Base-by-base conservation (phyloP, 495 filamentous ascomycete genomes). In the Pseudevernia furfuracea region DNA sequence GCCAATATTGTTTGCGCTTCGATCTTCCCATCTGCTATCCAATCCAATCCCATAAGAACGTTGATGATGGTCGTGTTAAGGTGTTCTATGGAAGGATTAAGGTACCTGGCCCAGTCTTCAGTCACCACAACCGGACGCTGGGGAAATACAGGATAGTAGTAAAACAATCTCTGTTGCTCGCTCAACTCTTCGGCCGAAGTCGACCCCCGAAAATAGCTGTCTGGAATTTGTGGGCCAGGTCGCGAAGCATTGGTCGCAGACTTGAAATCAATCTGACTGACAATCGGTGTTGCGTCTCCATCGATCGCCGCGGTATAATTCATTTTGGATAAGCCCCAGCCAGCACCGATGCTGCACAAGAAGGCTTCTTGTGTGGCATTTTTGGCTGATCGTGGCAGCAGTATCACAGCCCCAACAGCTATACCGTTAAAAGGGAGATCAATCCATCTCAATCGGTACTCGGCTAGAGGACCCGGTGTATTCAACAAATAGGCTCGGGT, bases 371-470 rank as follows among this genome's bases (percentile, higher is more conserved):
- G 60, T 32, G 41, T 39, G 21, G 25, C 3, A 4, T 55, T 56
- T 9, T 32, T 3, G 5, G 28, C 25, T n/a, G 49, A 43, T 34
- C n/a, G 34, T 0, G 64, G 64, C 9, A 57, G 28, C 15, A 61
- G 14, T 11, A 63, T 52, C 8, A 53, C 44, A 11, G 64, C 64
- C 10, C 65, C 65, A 19, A 67, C 53, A 12, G 60, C 46, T 58
- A 15, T 25, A 43, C 34, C 41, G 3, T 39, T 58, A 12, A 67
- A 63, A n/a, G 65, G 65, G 4, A 58, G 43, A 41, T 63, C 49
- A 30, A 67, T 48, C 60, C 65, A 67, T 34, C 57, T 30, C 15
- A 67, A 19, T 25, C 43, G 23, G 32, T 63, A 67, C 12, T 39
- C 32, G 21, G 15, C 17, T 4, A 34, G n/a, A 6, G 15, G 0